Base-by-base conservation (phyloP, 1,139 yeast species). In the Geotrichum restrictum region DNA sequence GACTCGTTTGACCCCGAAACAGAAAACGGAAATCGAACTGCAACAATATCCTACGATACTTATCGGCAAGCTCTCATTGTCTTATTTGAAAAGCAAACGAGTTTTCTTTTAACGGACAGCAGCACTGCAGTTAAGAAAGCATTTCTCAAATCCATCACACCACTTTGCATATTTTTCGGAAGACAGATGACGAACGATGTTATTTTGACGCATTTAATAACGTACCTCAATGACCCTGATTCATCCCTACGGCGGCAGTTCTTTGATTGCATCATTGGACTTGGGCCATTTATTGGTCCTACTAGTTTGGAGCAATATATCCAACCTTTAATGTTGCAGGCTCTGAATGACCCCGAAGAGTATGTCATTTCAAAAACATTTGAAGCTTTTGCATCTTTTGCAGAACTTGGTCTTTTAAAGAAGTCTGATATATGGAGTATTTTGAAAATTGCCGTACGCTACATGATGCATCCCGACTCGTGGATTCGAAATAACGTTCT, bases 161-260 rank as follows among this genome's bases (percentile, higher is more conserved):
- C 93, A 0, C 69, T 94, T 5, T 88, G 97, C 62, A 75, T 82
- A 19, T 86, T 85, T 58, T 84, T 94, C 65, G 97, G 97, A 0
- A 81, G 84, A 48, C 95, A 88, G 51, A 85, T 82, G 60, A 85
- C 96, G 0, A 89, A 87, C 64, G 98, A 94, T 67, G 75, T 91
- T 42, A 82, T 94, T 14, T 69, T 94, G 47, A 91, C 96, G 42
- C 98, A 94, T 72, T 72, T 91, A 51, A 89, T 93, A 44, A 91
- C 98, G 0, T 94, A 89, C 63, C 71, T 94, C 56, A 94, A 94
- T 66, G 97, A 89, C 64, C 76, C 81, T 48, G 82, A 83, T 62
- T 74, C 85, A 2, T 78, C 81, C 29, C 71, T 93, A 24, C 74
- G 95, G 54, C 71, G 85, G 32, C 82, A 83, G 6, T 83, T 94